These are phyloP conservation scores for Annona squamosa DNA, from an alignment of 164 flowering plant genomes.

Conservation along the genomic window DNA sequence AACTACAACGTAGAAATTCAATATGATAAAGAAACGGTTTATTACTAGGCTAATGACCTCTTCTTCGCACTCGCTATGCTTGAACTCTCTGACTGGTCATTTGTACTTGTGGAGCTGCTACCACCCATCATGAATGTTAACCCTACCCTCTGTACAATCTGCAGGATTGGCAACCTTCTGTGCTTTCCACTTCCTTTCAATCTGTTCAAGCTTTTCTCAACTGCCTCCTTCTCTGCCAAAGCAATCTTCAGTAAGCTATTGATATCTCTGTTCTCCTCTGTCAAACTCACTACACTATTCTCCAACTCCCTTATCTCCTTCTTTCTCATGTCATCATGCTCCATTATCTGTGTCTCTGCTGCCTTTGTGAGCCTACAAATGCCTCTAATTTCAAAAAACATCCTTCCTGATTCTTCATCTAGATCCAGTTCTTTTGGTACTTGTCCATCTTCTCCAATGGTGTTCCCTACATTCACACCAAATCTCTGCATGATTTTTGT, in stretches of 20 bases:
- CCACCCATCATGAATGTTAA: constrained; percentile 68
- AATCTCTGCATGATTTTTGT: constrained; percentile 24
- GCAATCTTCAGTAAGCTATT: constrained; percentile 59
- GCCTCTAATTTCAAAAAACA: constrained; percentile 14
- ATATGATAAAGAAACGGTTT: neutral
- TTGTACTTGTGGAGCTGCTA: constrained; percentile 10
- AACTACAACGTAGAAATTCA: neutral
- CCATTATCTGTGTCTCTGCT: constrained; percentile 14
- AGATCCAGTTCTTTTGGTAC: constrained; percentile 10
- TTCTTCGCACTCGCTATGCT: constrained; percentile 53
- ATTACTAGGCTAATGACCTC: constrained; percentile 67
- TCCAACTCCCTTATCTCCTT: constrained; percentile 68
- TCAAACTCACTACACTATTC: constrained; percentile 70
- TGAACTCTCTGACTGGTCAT: constrained; percentile 30
- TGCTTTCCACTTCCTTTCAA: constrained; percentile 58
- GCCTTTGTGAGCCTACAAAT: constrained; percentile 18
- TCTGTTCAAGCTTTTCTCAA: constrained; percentile 48
- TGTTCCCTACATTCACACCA: constrained; percentile 20
- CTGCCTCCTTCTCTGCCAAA: constrained; percentile 65
- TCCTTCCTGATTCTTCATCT: constrained; percentile 24
- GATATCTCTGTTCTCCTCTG: constrained; percentile 74
- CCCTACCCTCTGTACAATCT: constrained; percentile 63
- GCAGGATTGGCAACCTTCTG: constrained; percentile 54
- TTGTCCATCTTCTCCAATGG: constrained; percentile 13
- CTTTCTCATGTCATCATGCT: constrained; percentile 25